Evolutionary conservation across 352 stramenopile species (phyloP).

Genomic region (Phytophthora boehmeriae): DNA sequence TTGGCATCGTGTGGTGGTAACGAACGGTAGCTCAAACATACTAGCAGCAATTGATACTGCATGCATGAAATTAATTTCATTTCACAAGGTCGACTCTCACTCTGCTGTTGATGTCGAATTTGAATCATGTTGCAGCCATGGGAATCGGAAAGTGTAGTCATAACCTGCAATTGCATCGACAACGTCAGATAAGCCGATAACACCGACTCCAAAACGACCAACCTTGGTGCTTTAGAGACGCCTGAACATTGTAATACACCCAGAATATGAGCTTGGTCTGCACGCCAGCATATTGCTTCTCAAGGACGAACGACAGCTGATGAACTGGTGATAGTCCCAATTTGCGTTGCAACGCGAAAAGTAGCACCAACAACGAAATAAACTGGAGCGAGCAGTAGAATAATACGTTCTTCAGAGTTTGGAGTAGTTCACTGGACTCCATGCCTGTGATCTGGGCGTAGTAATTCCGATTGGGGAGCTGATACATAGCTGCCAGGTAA

Average conservation of each 20-base stretch:
- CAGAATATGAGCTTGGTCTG: slow-evolving; percentile 45
- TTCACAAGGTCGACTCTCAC: background rate
- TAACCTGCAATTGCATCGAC: slow-evolving; percentile 14
- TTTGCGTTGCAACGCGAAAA: slow-evolving; percentile 27
- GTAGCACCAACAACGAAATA: slow-evolving; percentile 36
- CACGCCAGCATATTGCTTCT: slow-evolving; percentile 30
- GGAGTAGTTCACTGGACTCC: slow-evolving; percentile 7
- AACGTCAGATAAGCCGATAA: background rate
- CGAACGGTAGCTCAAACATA: too few relatives aligned
- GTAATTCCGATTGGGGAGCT: slow-evolving; percentile 42
- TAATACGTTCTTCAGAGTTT: slow-evolving; percentile 38
- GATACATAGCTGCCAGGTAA: slow-evolving; percentile 28
- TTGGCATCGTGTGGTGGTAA: too few relatives aligned
- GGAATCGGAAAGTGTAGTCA: slow-evolving; percentile 46
- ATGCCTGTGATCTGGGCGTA: slow-evolving; percentile 35
- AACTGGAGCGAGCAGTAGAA: slow-evolving; percentile 44
- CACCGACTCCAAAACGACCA: background rate
- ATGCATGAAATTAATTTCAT: background rate
- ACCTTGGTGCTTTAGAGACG: slow-evolving; percentile 36
- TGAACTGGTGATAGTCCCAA: slow-evolving; percentile 31
- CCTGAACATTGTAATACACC: slow-evolving; percentile 38
- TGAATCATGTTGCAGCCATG: slow-evolving; percentile 22
- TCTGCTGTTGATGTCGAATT: background rate
- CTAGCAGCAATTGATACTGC: too few relatives aligned
- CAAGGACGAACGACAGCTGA: slow-evolving; percentile 48